phyloP scores from a whole-genome alignment of 75 land plant species.

The Larix kaempferi region DNA sequence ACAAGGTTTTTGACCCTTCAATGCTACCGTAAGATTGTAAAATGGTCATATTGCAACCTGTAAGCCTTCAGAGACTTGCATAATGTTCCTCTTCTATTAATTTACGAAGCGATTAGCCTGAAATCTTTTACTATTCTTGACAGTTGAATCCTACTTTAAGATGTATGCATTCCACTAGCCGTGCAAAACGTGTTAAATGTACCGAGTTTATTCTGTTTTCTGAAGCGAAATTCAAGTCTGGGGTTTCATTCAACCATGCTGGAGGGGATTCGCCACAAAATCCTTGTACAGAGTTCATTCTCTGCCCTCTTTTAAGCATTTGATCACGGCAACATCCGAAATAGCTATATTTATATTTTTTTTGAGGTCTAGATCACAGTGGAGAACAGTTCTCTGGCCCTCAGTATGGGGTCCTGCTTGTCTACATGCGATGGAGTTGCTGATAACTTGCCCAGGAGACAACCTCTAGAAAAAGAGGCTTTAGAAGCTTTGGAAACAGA shows the following conservation, averaged over 20 bases:
- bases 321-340: no score
- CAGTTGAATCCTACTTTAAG: not conserved
- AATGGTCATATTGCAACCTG: not conserved
- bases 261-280: not conserved
- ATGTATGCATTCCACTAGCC: no score
- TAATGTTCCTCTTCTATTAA: not conserved
- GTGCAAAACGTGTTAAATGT: not conserved
- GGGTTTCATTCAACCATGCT: not conserved
- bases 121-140: not conserved
- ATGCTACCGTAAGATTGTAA: not conserved
- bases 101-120: not conserved
- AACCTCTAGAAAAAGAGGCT: conserved; percentile 14
- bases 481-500: conserved; percentile 21
- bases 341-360: not conserved
- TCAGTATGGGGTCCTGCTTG: not conserved
- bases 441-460: not conserved
- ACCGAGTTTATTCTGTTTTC: not conserved
- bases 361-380: not conserved
- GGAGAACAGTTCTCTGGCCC: not conserved
- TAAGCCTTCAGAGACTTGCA: not conserved
- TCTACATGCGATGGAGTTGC: not conserved
- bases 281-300: not conserved
- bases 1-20: not conserved
- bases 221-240: not conserved
- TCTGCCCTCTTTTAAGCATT: not conserved